These are phyloP conservation scores for Sclerotinia sclerotiorum DNA, from an alignment of 2,329 filamentous ascomycete genomes.

Conservation along the genomic window DNA sequence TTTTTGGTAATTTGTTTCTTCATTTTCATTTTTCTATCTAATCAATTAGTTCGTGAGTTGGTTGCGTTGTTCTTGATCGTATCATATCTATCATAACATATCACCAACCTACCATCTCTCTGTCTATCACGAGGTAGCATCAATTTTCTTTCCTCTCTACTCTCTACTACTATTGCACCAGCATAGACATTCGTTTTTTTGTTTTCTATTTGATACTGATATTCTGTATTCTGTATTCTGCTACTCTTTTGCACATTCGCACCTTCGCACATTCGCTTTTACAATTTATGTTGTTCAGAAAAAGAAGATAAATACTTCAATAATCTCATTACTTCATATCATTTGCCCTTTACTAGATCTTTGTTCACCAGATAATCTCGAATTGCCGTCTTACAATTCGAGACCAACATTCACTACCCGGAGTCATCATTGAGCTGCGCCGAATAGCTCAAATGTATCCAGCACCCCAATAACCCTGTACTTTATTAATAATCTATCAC, in stretches of 20 bases:
- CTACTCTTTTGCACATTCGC: not conserved
- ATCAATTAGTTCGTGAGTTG: not conserved
- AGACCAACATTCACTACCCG: slow-evolving; percentile 1
- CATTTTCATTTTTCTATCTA: not conserved
- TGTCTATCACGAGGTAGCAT: not conserved
- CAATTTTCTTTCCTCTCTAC: not conserved
- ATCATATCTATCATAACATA: slow-evolving; percentile 9
- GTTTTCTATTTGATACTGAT: not conserved
- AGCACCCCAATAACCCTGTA: not conserved
- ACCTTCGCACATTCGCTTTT: not conserved
- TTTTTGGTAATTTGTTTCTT: not conserved
- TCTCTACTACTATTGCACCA: slow-evolving; percentile 10
- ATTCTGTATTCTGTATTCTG: not conserved
- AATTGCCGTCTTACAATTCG: not conserved
- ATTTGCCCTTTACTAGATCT: not conserved
- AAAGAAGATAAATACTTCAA: not conserved
- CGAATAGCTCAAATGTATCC: slow-evolving; percentile 9
- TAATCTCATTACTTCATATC: not conserved
- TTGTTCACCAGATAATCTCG: not conserved
- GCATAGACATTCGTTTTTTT: slow-evolving; percentile 3
- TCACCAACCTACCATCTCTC: not conserved
- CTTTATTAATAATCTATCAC: slow-evolving; percentile 17
- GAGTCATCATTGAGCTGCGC: not conserved
- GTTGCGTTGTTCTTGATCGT: slow-evolving; percentile 12
- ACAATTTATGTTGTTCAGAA: not conserved